Percentiles rank a stretch among this genome's conserved stretches.
phyloP scores from a whole-genome alignment of 352 stramenopile genomes.

The Globisporangium apiculatum region DNA sequence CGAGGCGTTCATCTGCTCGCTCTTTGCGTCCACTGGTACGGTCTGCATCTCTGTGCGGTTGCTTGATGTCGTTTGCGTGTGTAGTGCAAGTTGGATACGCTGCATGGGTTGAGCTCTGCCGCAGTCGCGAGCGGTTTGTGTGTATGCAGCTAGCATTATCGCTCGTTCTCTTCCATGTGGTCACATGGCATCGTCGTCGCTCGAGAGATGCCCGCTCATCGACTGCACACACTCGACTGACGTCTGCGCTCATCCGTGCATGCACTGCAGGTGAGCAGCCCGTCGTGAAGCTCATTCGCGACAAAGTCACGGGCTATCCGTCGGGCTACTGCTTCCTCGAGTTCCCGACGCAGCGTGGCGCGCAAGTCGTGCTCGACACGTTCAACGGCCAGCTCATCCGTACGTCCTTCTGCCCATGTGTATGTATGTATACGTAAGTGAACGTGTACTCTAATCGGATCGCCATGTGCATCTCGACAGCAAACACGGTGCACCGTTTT shows the following conservation, averaged over 20 bases:
- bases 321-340: conserved; percentile 90
- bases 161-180: too few relatives aligned
- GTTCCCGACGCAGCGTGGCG: conserved; percentile 76
- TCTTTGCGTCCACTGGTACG: conserved; percentile 72
- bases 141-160: not conserved
- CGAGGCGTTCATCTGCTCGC: conserved; percentile 79
- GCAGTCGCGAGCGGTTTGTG: conserved; percentile 5
- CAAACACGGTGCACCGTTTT: conserved; percentile 85
- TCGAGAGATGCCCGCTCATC: too few relatives aligned
- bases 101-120: too few relatives aligned
- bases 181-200: too few relatives aligned
- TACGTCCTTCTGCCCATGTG: conserved; percentile 18
- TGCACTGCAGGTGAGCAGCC: conserved; percentile 56
- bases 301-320: conserved; percentile 85
- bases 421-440: too few relatives aligned
- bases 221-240: too few relatives aligned
- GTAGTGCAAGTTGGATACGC: not conserved
- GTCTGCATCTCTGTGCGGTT: not conserved
- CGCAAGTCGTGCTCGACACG: conserved; percentile 78
- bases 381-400: conserved; percentile 86
- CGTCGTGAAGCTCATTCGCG: conserved; percentile 87
- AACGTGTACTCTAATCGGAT: too few relatives aligned
- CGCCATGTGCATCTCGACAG: conserved; percentile 17
- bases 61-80: not conserved
- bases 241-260: too few relatives aligned